These are phyloP conservation scores for Suhomyces bolitotheri DNA, from an alignment of 1,139 yeast genomes.

Conservation along the genomic window DNA sequence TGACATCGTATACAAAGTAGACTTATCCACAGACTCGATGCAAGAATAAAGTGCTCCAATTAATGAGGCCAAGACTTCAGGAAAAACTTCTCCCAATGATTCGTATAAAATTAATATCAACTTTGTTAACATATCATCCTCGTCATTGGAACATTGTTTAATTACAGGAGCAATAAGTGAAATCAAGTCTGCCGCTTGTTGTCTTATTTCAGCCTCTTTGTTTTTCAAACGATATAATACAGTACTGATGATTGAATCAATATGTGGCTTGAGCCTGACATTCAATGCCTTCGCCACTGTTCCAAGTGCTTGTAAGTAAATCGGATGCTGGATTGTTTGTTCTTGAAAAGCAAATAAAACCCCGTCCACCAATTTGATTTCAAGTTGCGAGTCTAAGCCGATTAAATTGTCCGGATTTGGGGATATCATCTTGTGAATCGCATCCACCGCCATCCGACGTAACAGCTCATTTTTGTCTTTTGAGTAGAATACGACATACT, in stretches of 20 bases:
- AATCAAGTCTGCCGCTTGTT: conserved; percentile 83
- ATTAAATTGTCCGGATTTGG: conserved; percentile 34
- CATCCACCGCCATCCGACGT: conserved; percentile 75
- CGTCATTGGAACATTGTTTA: conserved; percentile 51
- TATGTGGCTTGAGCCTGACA: conserved; percentile 67
- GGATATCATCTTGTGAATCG: conserved; percentile 44
- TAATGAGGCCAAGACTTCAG: conserved; percentile 88
- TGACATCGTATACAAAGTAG: conserved; percentile 55
- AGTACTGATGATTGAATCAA: conserved; percentile 73
- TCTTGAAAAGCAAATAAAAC: conserved; percentile 82
- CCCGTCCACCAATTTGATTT: conserved; percentile 76
- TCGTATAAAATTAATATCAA: conserved; percentile 81
- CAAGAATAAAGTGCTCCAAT: conserved; percentile 64
- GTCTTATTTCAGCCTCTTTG: conserved; percentile 70
- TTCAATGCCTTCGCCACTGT: conserved; percentile 68
- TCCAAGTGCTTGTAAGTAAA: conserved; percentile 66
- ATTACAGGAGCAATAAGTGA: conserved; percentile 67
- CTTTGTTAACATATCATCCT: conserved; percentile 61
- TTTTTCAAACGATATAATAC: conserved; percentile 74
- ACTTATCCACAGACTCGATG: conserved; percentile 33
- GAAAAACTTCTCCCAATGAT: conserved; percentile 91
- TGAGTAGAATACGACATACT: conserved; percentile 55
- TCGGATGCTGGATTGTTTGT: conserved; percentile 55
- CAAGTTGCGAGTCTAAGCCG: conserved; percentile 46
- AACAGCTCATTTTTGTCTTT: conserved; percentile 84